These are phyloP conservation scores for Mycena rebaudengoi DNA, from an alignment of 768 basidiomycete species.

Conservation along the genomic window DNA sequence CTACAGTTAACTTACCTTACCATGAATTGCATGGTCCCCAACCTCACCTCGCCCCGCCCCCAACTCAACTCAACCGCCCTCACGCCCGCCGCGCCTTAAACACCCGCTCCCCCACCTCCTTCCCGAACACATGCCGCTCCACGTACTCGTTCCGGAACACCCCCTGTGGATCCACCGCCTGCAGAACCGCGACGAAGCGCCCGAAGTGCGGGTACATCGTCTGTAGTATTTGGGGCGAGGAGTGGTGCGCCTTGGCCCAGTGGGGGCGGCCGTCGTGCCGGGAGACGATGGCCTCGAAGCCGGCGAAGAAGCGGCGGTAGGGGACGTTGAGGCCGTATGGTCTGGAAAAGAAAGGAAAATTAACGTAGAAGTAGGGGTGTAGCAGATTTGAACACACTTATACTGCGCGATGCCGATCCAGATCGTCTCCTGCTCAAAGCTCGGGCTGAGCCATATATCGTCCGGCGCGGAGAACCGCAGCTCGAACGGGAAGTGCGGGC, in stretches of 20 bases:
- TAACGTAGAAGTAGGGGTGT: not conserved
- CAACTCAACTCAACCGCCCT: not conserved
- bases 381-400: conserved; percentile 60
- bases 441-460: conserved; percentile 95
- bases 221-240: conserved; percentile 44
- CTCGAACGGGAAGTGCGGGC: conserved; percentile 93
- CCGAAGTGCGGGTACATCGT: conserved; percentile 83
- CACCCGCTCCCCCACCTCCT: conserved; percentile 49
- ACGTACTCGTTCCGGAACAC: conserved; percentile 91
- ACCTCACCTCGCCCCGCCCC: no score
- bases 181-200: conserved; percentile 58
- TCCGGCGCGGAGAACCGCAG: conserved; percentile 88
- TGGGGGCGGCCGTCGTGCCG: conserved; percentile 86
- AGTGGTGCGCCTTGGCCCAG: conserved; percentile 89
- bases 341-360: conserved; percentile 47
- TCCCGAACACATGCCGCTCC: conserved; percentile 84
- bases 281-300: conserved; percentile 76
- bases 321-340: conserved; percentile 88
- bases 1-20: no score
- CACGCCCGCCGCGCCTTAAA: conserved; percentile 43
- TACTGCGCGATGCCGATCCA: conserved; percentile 98
- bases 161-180: conserved; percentile 73
- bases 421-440: conserved; percentile 76
- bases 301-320: conserved; percentile 79
- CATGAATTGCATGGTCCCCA: no score